Conservation (phyloP, 768 basidiomycete genomes). For the Lactifluus piperatus region DNA sequence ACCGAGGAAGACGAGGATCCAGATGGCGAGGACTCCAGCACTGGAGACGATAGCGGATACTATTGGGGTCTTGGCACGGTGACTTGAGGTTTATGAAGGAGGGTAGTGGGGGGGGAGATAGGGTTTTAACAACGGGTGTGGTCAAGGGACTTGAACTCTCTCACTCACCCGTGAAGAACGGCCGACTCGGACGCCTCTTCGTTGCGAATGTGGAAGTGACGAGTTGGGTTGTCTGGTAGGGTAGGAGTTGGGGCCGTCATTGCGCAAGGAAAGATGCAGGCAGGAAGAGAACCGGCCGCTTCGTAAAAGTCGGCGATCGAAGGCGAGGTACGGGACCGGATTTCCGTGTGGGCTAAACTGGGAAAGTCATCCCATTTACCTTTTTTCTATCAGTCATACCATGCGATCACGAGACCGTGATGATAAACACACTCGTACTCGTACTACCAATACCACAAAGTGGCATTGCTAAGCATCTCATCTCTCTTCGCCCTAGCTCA, state of each 20-base stretch:
- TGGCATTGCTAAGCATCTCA: too few relatives aligned
- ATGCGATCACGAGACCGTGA: too few relatives aligned
- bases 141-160: too few relatives aligned
- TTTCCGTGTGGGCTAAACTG: too few relatives aligned
- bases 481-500: too few relatives aligned
- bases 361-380: too few relatives aligned
- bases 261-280: not conserved
- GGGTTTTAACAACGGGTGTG: too few relatives aligned
- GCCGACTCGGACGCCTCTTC: not conserved
- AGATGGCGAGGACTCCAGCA: conserved; percentile 3
- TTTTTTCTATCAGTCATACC: too few relatives aligned
- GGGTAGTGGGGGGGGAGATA: not conserved
- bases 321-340: not conserved
- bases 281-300: too few relatives aligned
- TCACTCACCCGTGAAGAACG: conserved; percentile 13
- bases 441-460: too few relatives aligned
- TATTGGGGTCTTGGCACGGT: conserved; percentile 16
- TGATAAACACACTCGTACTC: too few relatives aligned
- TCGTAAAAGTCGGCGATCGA: too few relatives aligned
- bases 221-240: not conserved
- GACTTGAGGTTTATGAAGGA: conserved; percentile 1
- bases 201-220: not conserved
- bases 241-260: not conserved
- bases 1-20: conserved; percentile 7
- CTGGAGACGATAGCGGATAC: conserved; percentile 16